Conservation (phyloP, 352 stramenopile species). For the Aphanomyces euteiches region DNA sequence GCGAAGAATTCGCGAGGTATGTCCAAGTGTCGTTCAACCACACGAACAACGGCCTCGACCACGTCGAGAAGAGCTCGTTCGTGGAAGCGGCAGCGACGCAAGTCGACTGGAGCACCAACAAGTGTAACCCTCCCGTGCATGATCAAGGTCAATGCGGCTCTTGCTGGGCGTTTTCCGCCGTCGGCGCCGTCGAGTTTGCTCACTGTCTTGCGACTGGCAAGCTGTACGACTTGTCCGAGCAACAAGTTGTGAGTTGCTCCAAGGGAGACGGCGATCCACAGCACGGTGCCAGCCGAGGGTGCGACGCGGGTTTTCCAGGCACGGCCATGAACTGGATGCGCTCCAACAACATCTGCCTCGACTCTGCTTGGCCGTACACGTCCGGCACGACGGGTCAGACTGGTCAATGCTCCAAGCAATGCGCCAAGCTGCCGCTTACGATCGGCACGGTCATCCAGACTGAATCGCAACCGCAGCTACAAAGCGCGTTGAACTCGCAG, state of each 20-base stretch:
- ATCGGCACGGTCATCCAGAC: conserved; percentile 35
- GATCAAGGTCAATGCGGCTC: conserved; percentile 46
- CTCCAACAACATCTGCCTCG: conserved; percentile 27
- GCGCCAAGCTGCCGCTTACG: background rate
- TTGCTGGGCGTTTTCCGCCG: conserved; percentile 47
- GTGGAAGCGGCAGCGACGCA: background rate
- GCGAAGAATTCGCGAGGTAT: conserved; percentile 1
- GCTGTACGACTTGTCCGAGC: conserved; percentile 47
- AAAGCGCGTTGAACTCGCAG: conserved; percentile 46
- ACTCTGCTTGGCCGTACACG: conserved; percentile 31
- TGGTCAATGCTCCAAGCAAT: conserved; percentile 24
- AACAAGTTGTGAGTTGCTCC: conserved; percentile 72
- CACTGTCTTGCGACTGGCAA: conserved; percentile 34
- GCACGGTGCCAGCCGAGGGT: conserved; percentile 40
- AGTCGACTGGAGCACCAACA: conserved; percentile 30
- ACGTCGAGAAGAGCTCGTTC: background rate
- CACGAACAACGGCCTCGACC: too few species aligned
- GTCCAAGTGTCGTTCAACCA: background rate
- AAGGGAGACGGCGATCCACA: conserved; percentile 7
- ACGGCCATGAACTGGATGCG: conserved; percentile 58
- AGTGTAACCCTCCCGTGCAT: conserved; percentile 32
- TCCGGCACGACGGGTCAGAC: conserved; percentile 31
- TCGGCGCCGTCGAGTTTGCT: conserved; percentile 35
- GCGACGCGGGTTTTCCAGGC: conserved; percentile 53
- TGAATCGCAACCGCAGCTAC: conserved; percentile 40